Evolutionary conservation across 106 monocot species (phyloP), one percentile per base, ranked within the genome.

Genomic region (Hemerocallis citrina): DNA sequence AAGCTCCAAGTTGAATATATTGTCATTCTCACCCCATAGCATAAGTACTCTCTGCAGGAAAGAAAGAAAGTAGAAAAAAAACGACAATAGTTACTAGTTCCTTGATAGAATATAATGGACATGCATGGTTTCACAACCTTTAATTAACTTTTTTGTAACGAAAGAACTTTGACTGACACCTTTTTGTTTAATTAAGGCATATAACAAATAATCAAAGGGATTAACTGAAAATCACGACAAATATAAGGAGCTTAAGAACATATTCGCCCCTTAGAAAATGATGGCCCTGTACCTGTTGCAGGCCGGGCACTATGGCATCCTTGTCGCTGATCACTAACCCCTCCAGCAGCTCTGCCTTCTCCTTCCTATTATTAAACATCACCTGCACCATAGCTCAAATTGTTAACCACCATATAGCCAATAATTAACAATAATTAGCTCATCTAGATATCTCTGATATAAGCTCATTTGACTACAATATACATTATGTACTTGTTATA

Each of bases 11-110:
- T 84, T 67, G 66, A 95, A 95, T 61, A 86, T 76, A 58, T 79
- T 78, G 77, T 95, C 95, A 43, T 84, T 76, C 58, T 84, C 83
- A 44, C 89, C 95, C 95, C 95, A 95, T n/a, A 95, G 59, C 54
- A 95, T 58, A 0, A 78, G 76, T 65, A 95, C 76, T 61, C 63
- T 83, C 95, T 95, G 79, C 71, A 61, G n/a, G n/a, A n/a, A n/a
- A n/a, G n/a, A n/a, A n/a, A n/a, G n/a, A n/a, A n/a, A n/a, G n/a
- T n/a, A n/a, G n/a, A n/a, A n/a, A n/a, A n/a, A n/a, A n/a, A n/a
- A n/a, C n/a, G n/a, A n/a, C n/a, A n/a, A n/a, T n/a, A n/a, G n/a
- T n/a, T n/a, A n/a, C n/a, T n/a, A n/a, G n/a, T n/a, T n/a, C n/a
- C n/a, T n/a, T n/a, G n/a, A n/a, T n/a, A n/a, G n/a, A n/a, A n/a